Percentiles rank a stretch among this genome's conserved stretches.
Conservation (phyloP, 2,329 filamentous ascomycete genomes). For the Paecilomyces variotii region DNA sequence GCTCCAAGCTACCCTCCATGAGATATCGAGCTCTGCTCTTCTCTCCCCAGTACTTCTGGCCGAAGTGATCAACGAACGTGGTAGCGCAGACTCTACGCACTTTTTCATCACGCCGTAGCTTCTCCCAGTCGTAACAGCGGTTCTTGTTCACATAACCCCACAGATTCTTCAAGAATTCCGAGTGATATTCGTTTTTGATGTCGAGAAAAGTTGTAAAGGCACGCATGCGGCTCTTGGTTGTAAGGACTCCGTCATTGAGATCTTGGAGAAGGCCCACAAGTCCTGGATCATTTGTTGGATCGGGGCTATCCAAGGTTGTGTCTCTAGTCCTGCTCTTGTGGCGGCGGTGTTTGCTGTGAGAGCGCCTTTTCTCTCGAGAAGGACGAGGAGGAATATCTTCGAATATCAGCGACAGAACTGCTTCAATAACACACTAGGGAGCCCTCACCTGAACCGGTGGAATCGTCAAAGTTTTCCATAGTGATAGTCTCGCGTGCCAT, state of each 20-base stretch:
- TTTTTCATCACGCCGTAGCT: conserved; percentile 3
- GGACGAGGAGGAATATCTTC: background rate
- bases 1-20: conserved; percentile 9
- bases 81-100: conserved; percentile 7
- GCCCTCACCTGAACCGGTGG: background rate
- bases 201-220: conserved; percentile 16
- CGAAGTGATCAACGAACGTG: conserved; percentile 11
- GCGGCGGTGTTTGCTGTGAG: background rate
- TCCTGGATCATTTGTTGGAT: conserved; percentile 1
- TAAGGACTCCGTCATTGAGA: conserved; percentile 10
- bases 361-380: background rate
- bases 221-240: background rate
- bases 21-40: conserved; percentile 11
- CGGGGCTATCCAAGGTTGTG: background rate
- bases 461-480: background rate
- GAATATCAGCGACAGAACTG: background rate
- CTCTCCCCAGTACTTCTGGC: conserved; percentile 15
- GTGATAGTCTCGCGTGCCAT: background rate
- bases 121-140: conserved; percentile 6
- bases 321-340: background rate
- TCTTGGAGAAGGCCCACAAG: conserved; percentile 5
- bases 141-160: conserved; percentile 4
- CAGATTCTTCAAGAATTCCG: conserved; percentile 9
- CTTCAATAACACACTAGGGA: no score
- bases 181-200: conserved; percentile 10